Evolutionary conservation across 305 asterid genomes (phyloP), one percentile per base, ranked within the genome.

Genomic region (Fraxinus floribunda): DNA sequence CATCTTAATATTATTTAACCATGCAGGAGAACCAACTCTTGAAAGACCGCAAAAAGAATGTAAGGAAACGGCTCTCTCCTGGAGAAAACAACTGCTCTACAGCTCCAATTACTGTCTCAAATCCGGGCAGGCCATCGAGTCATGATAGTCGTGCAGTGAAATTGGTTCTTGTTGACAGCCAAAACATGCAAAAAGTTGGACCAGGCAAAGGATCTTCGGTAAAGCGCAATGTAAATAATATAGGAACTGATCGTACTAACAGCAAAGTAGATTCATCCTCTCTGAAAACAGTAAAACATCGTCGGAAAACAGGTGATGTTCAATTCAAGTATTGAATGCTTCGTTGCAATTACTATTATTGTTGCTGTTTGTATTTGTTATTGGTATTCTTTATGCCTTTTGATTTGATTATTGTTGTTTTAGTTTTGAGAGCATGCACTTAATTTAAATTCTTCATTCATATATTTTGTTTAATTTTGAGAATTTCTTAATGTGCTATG

Each of bases 11-110:
- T 82, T 84, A 62, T 81, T 83, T 85, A 81, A 46, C 78, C 78
- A 49, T 93, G 90, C 80, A 96, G 99, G 99, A 91, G 90, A 93
- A 87, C 88, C 99, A 96, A 92, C 97, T 96, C 64, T 88, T 91
- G 90, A 94, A 93, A 89, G 99, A 96, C 89, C 92, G 96, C 80
- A 96, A 93, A 84, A 96, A 94, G 95, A 91, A 89, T 76, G 89
- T 86, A 3, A 93, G 91, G 80, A 94, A 87, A 80, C 92, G 93
- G 74, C 85, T 88, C 70, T 90, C 95, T 75, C 85, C 88, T 72
- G 98, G 95, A 80, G 98, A 91, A 83, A 91, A 83, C 77, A 86
- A 83, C 88, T 83, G 98, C 70, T 79, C 92, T 41, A 78, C 81
- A 68, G 83, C 84, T 38, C 82, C 91, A 81, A 83, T 83, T 68